phyloP scores from a whole-genome alignment of 495 filamentous ascomycete genomes.

The Penicillium silybi region DNA sequence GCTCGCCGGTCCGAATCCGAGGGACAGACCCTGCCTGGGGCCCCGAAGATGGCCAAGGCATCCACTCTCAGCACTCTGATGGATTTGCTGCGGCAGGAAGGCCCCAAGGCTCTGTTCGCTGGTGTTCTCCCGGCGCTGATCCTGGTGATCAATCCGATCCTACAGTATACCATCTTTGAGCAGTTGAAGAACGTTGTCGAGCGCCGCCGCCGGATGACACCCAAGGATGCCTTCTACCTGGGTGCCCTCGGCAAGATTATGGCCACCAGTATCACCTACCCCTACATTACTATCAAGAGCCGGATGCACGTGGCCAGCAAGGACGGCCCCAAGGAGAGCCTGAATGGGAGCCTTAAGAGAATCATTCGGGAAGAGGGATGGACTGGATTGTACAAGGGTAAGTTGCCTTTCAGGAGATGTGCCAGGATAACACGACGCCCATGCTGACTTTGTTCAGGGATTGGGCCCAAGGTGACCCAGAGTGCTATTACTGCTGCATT shows the following conservation, averaged over 20 bases:
- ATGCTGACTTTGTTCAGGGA: slow-evolving; percentile 48
- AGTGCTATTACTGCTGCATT: slow-evolving; percentile 95
- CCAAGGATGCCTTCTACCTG: slow-evolving; percentile 82
- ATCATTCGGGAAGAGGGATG: slow-evolving; percentile 88
- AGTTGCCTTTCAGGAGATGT: slow-evolving; percentile 7
- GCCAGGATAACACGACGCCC: background rate
- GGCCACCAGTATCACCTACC: slow-evolving; percentile 91
- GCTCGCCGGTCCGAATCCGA: slow-evolving; percentile 64
- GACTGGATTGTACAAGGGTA: slow-evolving; percentile 86
- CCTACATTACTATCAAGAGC: slow-evolving; percentile 97
- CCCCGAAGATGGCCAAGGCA: slow-evolving; percentile 47
- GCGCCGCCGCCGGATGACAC: slow-evolving; percentile 65
- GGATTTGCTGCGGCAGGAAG: slow-evolving; percentile 73
- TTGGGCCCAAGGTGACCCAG: slow-evolving; percentile 92
- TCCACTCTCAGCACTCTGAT: slow-evolving; percentile 77
- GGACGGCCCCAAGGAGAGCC: slow-evolving; percentile 62
- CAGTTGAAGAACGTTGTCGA: slow-evolving; percentile 81
- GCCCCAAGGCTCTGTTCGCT: slow-evolving; percentile 77
- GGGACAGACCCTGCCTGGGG: slow-evolving; percentile 50
- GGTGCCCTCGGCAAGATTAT: slow-evolving; percentile 92
- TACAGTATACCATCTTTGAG: slow-evolving; percentile 99
- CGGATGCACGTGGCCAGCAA: slow-evolving; percentile 85
- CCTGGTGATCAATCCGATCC: slow-evolving; percentile 93
- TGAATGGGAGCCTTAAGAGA: slow-evolving; percentile 67
- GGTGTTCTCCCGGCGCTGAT: slow-evolving; percentile 91